Conservation (phyloP, 345 rosid species). For the Physaria fendleri region DNA sequence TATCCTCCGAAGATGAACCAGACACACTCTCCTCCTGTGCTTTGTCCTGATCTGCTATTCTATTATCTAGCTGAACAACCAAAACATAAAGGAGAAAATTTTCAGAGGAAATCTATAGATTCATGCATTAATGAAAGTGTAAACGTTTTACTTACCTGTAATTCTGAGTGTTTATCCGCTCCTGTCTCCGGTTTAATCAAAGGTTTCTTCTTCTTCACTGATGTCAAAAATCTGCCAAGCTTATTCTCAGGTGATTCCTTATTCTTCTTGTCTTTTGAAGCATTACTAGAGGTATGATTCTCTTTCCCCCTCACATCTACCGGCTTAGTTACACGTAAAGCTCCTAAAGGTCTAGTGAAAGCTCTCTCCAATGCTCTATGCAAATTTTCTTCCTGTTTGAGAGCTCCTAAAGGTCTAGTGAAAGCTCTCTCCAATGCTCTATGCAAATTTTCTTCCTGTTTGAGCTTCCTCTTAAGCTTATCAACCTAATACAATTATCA, state of each 20-base stretch:
- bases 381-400: constrained; percentile 91
- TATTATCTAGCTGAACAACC: constrained; percentile 52
- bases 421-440: constrained; percentile 95
- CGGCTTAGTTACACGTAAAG: constrained; percentile 46
- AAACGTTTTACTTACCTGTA: constrained; percentile 1
- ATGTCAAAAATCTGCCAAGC: constrained; percentile 37
- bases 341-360: constrained; percentile 85
- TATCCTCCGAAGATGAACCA: constrained; percentile 37
- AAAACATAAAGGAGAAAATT: neutral
- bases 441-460: constrained; percentile 94
- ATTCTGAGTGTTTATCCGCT: constrained; percentile 4
- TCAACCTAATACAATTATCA: constrained; percentile 54
- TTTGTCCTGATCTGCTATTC: constrained; percentile 52
- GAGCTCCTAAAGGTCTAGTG: constrained; percentile 80
- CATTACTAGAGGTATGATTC: constrained; percentile 46
- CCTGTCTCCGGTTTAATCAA: constrained; percentile 5
- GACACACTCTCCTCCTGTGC: constrained; percentile 50
- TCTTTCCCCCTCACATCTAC: constrained; percentile 63
- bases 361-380: constrained; percentile 97
- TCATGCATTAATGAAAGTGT: neutral
- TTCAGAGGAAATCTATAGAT: neutral
- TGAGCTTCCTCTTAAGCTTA: constrained; percentile 86
- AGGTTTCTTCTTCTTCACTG: constrained; percentile 32
- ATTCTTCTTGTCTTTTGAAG: constrained; percentile 44
- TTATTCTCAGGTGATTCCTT: constrained; percentile 55